Base-by-base conservation (phyloP, 768 basidiomycete genomes). In the Leucocoprinus sp. region DNA sequence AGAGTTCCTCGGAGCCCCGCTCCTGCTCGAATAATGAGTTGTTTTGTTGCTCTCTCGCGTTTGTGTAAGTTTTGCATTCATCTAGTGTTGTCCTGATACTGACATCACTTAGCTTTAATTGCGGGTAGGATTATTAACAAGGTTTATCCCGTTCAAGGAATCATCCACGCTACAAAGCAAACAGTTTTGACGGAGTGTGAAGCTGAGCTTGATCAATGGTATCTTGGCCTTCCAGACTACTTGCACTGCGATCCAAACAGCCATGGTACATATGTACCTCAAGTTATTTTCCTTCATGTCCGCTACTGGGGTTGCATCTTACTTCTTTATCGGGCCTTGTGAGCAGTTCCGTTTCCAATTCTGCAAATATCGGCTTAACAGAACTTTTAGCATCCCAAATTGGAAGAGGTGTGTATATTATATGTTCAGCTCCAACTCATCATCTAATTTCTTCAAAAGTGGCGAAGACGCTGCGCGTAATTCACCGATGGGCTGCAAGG, bases 271-370 rank as follows among this genome's bases (percentile, higher is more conserved):
- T 82, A 82, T 7, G 72, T 80, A 3, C 81, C 86, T 1, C 76
- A 81, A 43, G 70, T 88, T 19, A 59, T 88, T 23, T 71, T 77
- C 37, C 64, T 89, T 33, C 83, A 90, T 53, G 70, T 85, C 45
- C 71, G 84, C 51, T 89, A 90, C 58, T 85, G 84, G 77, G 78
- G 76, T 5, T 71, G 83, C 14, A 80, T 89, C 4, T 66, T 90
- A 9, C 65, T 90, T 28, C 68, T 89, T 29, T 75, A 89, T 60
- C 74, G 87, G 42, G 84, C 83, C 12, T 90, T 87, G 86, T 88
- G 60, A 71, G 86, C 22, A 28, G 28, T 9, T 50, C 8, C 19
- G 45, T 37, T 12, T n/a, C 5, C 36, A 37, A 37, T 35, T 26
- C 4, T 4, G 4, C 4, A 31, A 12, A 4, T 14, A 3, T 19